A percentile compares a stretch with the other conserved stretches of the same genome.
phyloP scores from a whole-genome alignment of 257 asterid species.

The Nicotiana obtusifolia region DNA sequence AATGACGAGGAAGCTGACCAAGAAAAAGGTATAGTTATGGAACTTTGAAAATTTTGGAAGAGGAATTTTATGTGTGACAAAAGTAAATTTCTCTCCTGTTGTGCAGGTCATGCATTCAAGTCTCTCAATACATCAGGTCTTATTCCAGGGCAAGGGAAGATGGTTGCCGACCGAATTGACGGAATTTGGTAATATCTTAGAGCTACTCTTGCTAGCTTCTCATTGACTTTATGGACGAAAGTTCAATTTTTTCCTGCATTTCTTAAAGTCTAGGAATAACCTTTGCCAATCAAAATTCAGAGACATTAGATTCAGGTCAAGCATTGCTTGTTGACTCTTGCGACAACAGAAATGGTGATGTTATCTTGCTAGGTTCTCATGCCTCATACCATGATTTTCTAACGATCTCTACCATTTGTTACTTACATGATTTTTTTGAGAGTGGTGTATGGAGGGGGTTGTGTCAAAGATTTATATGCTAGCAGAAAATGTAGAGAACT shows the following conservation, averaged over 20 bases:
- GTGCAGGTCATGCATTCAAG: slow-evolving; percentile 81
- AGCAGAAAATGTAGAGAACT: neutral
- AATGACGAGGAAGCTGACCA: slow-evolving; percentile 52
- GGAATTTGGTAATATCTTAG: slow-evolving; percentile 70
- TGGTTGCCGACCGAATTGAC: slow-evolving; percentile 78
- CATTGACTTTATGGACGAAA: neutral
- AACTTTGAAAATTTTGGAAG: neutral
- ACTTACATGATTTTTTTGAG: neutral
- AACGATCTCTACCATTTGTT: neutral
- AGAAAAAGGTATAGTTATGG: slow-evolving; percentile 62
- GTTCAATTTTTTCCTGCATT: neutral
- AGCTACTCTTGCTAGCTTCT: neutral
- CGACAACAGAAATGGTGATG: neutral
- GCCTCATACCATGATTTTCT: neutral
- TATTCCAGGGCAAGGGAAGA: slow-evolving; percentile 88
- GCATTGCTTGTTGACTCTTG: neutral
- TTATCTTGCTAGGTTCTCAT: neutral
- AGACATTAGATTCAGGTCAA: neutral
- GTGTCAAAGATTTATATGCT: neutral
- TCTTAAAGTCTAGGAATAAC: neutral
- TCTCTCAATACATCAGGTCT: slow-evolving; percentile 75
- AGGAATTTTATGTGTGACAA: neutral
- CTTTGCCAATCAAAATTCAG: neutral
- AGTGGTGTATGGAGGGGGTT: neutral
- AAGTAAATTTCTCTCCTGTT: slow-evolving; percentile 11